A percentile compares a stretch with the other conserved stretches of the same genome.
Evolutionary conservation across 2,329 filamentous ascomycete genomes (phyloP).

Genomic region (Volutella citrinella): DNA sequence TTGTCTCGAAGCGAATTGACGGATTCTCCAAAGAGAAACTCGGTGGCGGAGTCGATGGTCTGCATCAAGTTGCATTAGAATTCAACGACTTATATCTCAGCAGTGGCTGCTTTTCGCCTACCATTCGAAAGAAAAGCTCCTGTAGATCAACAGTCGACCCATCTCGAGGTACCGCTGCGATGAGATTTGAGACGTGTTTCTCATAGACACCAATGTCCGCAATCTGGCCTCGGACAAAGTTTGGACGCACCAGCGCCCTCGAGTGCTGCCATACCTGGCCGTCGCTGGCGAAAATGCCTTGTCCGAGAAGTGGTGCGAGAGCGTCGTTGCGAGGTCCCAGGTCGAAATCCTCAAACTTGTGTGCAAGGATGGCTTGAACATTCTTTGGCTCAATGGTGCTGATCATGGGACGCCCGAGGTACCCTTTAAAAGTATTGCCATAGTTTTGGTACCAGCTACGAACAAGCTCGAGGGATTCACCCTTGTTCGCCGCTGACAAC

Average conservation of each 20-base stretch:
- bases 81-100: too few relatives aligned
- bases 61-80: conserved; percentile 49
- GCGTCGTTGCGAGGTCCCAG: conserved; percentile 24
- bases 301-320: conserved; percentile 40
- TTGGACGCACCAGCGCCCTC: conserved; percentile 36
- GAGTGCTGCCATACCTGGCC: conserved; percentile 36
- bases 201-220: conserved; percentile 42
- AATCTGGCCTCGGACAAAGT: conserved; percentile 41
- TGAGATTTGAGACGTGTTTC: conserved; percentile 1
- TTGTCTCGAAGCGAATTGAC: conserved; percentile 19
- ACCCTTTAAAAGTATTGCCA: conserved; percentile 1
- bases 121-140: too few relatives aligned
- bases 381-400: conserved; percentile 24
- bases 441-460: too few relatives aligned
- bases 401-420: conserved; percentile 9
- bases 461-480: too few relatives aligned
- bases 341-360: conserved; percentile 25
- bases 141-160: conserved; percentile 42
- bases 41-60: conserved; percentile 46
- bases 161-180: conserved; percentile 3
- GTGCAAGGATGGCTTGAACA: conserved; percentile 26
- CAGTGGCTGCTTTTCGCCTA: too few relatives aligned
- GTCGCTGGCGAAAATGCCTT: conserved; percentile 36
- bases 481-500: too few relatives aligned
- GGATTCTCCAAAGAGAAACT: conserved; percentile 62